Percentiles rank a stretch among this genome's conserved stretches.
These are phyloP conservation scores for Aureobasidium sp. DNA, from an alignment of 2,329 filamentous ascomycete genomes.

Conservation along the genomic window DNA sequence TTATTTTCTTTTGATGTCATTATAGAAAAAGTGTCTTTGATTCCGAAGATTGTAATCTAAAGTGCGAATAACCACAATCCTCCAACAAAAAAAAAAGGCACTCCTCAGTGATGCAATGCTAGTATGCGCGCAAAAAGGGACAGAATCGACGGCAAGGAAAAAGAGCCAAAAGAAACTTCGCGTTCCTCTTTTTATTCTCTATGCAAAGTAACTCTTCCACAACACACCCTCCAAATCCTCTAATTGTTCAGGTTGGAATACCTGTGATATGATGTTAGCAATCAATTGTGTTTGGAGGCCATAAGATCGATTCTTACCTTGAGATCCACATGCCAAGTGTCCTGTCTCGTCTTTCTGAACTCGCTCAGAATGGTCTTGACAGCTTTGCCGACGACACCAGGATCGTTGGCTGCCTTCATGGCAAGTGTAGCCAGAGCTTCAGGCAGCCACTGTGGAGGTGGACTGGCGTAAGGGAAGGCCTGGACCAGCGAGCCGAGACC, in stretches of 20 bases:
- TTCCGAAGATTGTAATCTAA: too few species aligned
- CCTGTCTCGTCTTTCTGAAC: conserved; percentile 98
- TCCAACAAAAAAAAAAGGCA: too few species aligned
- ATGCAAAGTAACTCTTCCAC: conserved; percentile 99
- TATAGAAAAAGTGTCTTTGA: too few species aligned
- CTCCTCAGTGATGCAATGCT: too few species aligned
- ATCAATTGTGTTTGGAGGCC: conserved; percentile 9
- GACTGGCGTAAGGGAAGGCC: conserved; percentile 92
- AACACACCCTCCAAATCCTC: conserved; percentile 93
- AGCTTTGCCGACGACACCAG: conserved; percentile 88
- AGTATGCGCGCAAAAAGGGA: too few species aligned
- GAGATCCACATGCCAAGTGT: conserved; percentile 96
- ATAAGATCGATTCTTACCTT: conserved; percentile 56
- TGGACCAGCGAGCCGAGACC: conserved; percentile 86
- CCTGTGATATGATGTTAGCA: conserved; percentile 34
- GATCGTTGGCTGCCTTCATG: conserved; percentile 74
- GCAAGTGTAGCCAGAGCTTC: conserved; percentile 82
- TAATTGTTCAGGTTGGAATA: conserved; percentile 82
- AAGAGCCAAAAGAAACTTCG: too few species aligned
- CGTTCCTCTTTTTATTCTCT: neutral
- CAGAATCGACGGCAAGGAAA: too few species aligned
- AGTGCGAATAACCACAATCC: too few species aligned
- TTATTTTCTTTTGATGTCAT: too few species aligned
- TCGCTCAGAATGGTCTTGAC: conserved; percentile 91
- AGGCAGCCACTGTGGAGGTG: conserved; percentile 88